Percentiles rank a stretch among this genome's conserved stretches.
These are phyloP conservation scores for Globisporangium sylvaticum DNA, from an alignment of 352 stramenopile species.

Conservation along the genomic window DNA sequence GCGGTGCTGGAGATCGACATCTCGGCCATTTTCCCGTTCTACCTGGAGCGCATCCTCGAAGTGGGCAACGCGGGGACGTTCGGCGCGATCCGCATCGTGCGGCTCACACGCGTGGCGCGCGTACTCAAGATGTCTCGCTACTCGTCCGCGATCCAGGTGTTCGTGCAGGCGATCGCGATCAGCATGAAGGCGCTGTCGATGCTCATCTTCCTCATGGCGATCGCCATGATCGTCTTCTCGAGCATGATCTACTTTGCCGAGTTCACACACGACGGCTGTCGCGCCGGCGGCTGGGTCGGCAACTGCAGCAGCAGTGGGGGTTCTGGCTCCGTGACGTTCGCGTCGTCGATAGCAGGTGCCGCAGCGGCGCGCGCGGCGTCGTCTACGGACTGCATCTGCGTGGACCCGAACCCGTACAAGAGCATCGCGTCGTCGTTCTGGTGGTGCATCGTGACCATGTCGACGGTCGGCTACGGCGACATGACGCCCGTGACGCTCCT, in stretches of 20 bases:
- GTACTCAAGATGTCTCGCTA: constrained; percentile 88
- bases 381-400: constrained; percentile 35
- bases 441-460: constrained; percentile 92
- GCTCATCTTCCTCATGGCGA: constrained; percentile 84
- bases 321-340: constrained; percentile 5
- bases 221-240: constrained; percentile 83
- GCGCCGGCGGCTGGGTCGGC: constrained; percentile 52
- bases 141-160: constrained; percentile 82
- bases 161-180: constrained; percentile 66
- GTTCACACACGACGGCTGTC: constrained; percentile 60
- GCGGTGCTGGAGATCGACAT: no score
- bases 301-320: constrained; percentile 26
- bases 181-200: constrained; percentile 82
- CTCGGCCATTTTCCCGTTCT: constrained; percentile 80
- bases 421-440: constrained; percentile 82
- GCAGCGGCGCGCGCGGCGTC: constrained; percentile 17
- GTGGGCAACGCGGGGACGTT: constrained; percentile 63
- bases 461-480: constrained; percentile 88
- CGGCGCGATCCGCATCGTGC: constrained; percentile 77
- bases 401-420: constrained; percentile 80
- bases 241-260: constrained; percentile 84
- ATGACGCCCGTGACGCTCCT: constrained; percentile 71
- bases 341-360: constrained; percentile 22
- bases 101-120: constrained; percentile 74
- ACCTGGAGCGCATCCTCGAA: constrained; percentile 66